Base-by-base conservation (phyloP, 2,329 filamentous ascomycete genomes). In the Chalaropsis thielavioides region DNA sequence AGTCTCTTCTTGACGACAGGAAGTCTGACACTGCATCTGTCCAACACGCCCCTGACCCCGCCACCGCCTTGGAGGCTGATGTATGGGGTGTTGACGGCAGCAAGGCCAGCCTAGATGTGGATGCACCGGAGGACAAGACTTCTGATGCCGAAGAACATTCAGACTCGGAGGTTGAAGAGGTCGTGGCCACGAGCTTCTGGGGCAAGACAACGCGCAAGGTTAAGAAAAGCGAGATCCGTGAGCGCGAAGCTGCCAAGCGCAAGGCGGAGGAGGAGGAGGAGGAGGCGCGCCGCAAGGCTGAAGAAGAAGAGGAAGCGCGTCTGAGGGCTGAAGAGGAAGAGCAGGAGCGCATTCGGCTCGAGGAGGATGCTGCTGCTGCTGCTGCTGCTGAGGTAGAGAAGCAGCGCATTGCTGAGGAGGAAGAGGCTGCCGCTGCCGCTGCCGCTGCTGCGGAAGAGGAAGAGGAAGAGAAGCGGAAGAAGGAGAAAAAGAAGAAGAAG, bases 401-500 rank as follows among this genome's bases (percentile, higher is more conserved):
- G 24, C 13, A 63, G 56, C 24, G 63, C 13, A 38, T 68, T 68
- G 63, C 68, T 64, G 35, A 67, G 67, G 61, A 69, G 63, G 63
- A 64, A 59, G n/a, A n/a, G n/a, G n/a, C n/a, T n/a, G 40, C 61
- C 60, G 46, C 41, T 27, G 58, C 58, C 43, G 60, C 27, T n/a
- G 51, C 51, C 35, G 51, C 51, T 17, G 51, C 51, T 46, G 41
- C 22, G 27, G 60, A 40, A 11, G n/a, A 22, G n/a, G 56, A 54
- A 13, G 59, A 66, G n/a, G 62, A 46, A 41, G 40, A 62, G 59
- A 74, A 74, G 65, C 71, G 71, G 44, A 71, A 71, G 11, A 70
- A 70, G 66, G 71, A 73, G 68, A 71, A 73, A 59, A 69, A 69
- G 49, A 69, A 71, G 59, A 80, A 79, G 44, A 68, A 65, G 59